Evolutionary conservation across 176 grass and related monocot species (phyloP).

Genomic region (Poa annua): DNA sequence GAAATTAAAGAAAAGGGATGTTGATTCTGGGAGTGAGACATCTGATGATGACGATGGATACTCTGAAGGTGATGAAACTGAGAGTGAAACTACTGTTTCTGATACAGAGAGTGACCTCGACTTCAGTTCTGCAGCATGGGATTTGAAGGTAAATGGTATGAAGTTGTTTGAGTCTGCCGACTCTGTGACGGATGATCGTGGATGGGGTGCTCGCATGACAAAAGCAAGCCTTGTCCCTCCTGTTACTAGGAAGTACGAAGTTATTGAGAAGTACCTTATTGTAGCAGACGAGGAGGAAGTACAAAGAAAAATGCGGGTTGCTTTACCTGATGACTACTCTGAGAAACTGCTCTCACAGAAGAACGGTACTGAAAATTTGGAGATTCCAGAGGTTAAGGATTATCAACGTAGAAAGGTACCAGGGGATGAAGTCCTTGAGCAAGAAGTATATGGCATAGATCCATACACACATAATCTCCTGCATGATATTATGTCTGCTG

Average conservation of each 20-base stretch:
- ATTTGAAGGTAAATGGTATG: constrained; percentile 60
- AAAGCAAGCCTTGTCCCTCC: constrained; percentile 98
- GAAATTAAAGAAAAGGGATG: constrained; percentile 89
- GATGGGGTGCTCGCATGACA: constrained; percentile 98
- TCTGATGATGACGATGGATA: constrained; percentile 87
- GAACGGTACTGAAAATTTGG: constrained; percentile 81
- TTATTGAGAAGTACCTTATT: constrained; percentile 93
- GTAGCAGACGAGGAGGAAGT: constrained; percentile 95
- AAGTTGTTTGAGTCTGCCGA: constrained; percentile 68
- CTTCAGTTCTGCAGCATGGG: constrained; percentile 70
- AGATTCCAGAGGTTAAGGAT: constrained; percentile 98
- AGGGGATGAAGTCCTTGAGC: constrained; percentile 86
- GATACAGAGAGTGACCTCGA: constrained; percentile 92
- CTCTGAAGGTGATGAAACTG: constrained; percentile 83
- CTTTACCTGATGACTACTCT: constrained; percentile 93
- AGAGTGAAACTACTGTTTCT: constrained; percentile 78
- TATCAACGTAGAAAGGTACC: constrained; percentile 90
- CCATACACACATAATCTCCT: constrained; percentile 98
- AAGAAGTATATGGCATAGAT: constrained; percentile 99
- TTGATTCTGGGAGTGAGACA: constrained; percentile 89
- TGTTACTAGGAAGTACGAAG: constrained; percentile 97
- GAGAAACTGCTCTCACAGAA: constrained; percentile 93
- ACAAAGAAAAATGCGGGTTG: constrained; percentile 81
- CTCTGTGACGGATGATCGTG: constrained; percentile 71
- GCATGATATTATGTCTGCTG: constrained; percentile 86